Evolutionary conservation across 2,329 filamentous ascomycete genomes (phyloP), one percentile per base, ranked within the genome.

Genomic region (Curvularia hawaiiensis): DNA sequence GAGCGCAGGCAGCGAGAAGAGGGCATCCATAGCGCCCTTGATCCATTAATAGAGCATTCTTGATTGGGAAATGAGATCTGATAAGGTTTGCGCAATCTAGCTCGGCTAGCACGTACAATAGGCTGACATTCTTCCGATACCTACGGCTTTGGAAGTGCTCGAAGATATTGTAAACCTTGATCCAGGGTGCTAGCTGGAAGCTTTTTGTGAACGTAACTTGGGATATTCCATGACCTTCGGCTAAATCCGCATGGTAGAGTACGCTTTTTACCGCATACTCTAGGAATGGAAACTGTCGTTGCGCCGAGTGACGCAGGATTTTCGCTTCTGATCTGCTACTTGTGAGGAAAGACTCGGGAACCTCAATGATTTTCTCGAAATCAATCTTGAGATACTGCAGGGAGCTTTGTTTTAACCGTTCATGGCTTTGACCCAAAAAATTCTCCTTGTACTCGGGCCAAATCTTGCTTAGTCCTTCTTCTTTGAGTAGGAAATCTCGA

Each of bases 231-330:
- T 38, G 9, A 14, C 8, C 3, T 7, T 49, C 31, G 10, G 46
- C 31, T 16, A 18, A 8, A 12, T 49, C 16, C 12, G 46, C 5
- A 18, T 49, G 46, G 31, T 49, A 38, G 20, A 49, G 28, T n/a
- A 38, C 11, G 22, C 18, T 49, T 1, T 11, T 3, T 16, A 75
- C 66, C 18, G 80, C 76, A 62, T 84, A 84, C 48, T 78, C 59
- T 6, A 85, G 68, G 45, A 86, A 83, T 1, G 81, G 79, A 52
- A 75, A 80, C 12, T 59, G 62, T 2, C 49, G 7, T 1, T 20
- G 55, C 11, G 66, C 61, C 33, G 31, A 38, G 12, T 44, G 43
- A 51, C 60, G 59, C 5, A 59, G 4, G 39, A 1, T 30, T 49
- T 20, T 35, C 20, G 59, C 58, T 43, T 56, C 3, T 4, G 22